Evolutionary conservation across 2,329 filamentous ascomycete species (phyloP).

Genomic region (Ascochyta viciae-villosae): DNA sequence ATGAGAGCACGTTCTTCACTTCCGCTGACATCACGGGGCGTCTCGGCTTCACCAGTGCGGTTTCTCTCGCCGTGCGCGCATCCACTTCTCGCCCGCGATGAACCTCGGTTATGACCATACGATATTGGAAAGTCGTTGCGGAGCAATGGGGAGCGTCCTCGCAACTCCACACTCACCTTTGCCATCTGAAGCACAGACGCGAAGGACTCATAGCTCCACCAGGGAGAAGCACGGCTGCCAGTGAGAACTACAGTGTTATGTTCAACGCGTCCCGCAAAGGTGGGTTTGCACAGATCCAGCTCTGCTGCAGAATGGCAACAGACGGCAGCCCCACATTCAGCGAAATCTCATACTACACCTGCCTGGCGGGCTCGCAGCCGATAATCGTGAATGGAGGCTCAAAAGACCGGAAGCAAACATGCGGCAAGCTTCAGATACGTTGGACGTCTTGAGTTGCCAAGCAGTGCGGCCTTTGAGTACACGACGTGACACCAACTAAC

Average conservation of each 20-base stretch:
- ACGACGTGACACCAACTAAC: too few relatives aligned
- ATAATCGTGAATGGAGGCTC: too few relatives aligned
- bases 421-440: too few relatives aligned
- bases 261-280: background rate
- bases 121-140: background rate
- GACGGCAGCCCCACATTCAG: background rate
- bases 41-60: background rate
- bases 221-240: background rate
- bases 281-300: background rate
- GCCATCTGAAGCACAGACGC: constrained; percentile 1
- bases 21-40: background rate
- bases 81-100: background rate
- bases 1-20: background rate
- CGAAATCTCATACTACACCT: background rate
- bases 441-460: too few relatives aligned
- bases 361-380: background rate
- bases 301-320: background rate
- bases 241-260: background rate
- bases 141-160: background rate
- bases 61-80: background rate
- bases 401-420: too few relatives aligned
- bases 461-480: too few relatives aligned
- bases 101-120: background rate
- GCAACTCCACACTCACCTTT: background rate
- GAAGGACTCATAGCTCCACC: background rate